Evolutionary conservation across 345 rosid genomes (phyloP).

Genomic region (Kernera saxatilis): DNA sequence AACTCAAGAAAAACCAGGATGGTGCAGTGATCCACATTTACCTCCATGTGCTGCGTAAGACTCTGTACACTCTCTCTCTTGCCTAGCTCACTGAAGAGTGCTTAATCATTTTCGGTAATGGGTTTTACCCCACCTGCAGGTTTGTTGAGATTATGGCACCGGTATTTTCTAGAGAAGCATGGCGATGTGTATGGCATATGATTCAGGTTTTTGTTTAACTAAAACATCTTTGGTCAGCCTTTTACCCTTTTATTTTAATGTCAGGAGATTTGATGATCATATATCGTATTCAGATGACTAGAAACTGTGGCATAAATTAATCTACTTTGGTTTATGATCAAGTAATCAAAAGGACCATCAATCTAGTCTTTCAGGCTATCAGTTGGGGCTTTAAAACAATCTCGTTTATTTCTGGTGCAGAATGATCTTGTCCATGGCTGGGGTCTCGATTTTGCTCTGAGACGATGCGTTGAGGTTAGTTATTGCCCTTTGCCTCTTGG

Average conservation of each 20-base stretch:
- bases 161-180: slow-evolving; percentile 82
- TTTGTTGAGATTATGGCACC: slow-evolving; percentile 99
- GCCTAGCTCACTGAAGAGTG: not conserved
- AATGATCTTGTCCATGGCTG: slow-evolving; percentile 99
- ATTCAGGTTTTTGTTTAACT: slow-evolving; percentile 58
- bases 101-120: not conserved
- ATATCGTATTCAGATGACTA: not conserved
- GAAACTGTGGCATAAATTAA: not conserved
- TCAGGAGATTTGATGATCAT: not conserved
- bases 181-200: slow-evolving; percentile 98
- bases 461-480: slow-evolving; percentile 80
- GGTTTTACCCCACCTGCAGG: slow-evolving; percentile 39
- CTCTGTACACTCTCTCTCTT: not conserved
- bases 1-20: slow-evolving; percentile 80
- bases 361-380: not conserved
- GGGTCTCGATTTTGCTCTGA: slow-evolving; percentile 96
- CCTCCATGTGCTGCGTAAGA: slow-evolving; percentile 97
- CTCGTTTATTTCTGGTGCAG: slow-evolving; percentile 37
- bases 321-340: not conserved
- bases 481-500: not conserved
- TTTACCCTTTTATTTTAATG: not conserved
- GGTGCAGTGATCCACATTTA: slow-evolving; percentile 80
- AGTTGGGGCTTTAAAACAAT: not conserved
- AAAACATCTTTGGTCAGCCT: slow-evolving; percentile 7
- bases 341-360: not conserved